phyloP scores from a whole-genome alignment of 805 yeast genomes.

The Cyberlindnera petersonii region DNA sequence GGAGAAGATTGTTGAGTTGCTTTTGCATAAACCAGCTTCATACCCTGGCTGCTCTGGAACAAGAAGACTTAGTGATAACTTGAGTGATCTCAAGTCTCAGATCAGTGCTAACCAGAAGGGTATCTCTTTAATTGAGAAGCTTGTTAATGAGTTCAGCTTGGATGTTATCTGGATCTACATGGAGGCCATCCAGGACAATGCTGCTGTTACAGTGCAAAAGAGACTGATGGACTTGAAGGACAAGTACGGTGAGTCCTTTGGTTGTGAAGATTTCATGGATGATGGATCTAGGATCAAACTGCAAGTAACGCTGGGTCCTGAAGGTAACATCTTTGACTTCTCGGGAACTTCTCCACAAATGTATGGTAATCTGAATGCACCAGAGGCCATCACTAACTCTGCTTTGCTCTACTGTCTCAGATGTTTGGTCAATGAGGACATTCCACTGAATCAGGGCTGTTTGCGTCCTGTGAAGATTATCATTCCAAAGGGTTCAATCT shows the following conservation, averaged over 20 bases:
- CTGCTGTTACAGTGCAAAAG: conserved; percentile 63
- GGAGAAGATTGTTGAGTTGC: conserved; percentile 54
- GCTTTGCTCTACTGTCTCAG: conserved; percentile 86
- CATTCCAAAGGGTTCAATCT: conserved; percentile 57
- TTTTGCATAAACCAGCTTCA: conserved; percentile 72
- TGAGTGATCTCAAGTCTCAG: conserved; percentile 82
- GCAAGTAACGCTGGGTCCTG: conserved; percentile 43
- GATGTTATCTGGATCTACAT: conserved; percentile 64
- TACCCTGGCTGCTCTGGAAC: conserved; percentile 89
- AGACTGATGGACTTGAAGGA: conserved; percentile 43
- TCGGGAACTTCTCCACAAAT: conserved; percentile 83
- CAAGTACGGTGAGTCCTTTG: conserved; percentile 39
- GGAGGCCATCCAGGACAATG: conserved; percentile 79
- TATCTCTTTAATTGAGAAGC: conserved; percentile 53
- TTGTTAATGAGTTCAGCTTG: conserved; percentile 61
- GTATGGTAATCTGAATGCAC: conserved; percentile 89
- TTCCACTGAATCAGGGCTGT: conserved; percentile 57
- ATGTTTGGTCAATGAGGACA: conserved; percentile 55
- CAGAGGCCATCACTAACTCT: conserved; percentile 82
- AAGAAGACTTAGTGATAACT: conserved; percentile 75
- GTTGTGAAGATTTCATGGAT: conserved; percentile 68
- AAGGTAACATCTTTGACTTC: conserved; percentile 73
- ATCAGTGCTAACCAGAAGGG: conserved; percentile 89
- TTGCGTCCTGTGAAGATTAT: conserved; percentile 47
- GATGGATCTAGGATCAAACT: conserved; percentile 72